Evolutionary conservation across 2,329 filamentous ascomycete species (phyloP), one percentile per base, ranked within the genome.

Genomic region (Waltergamsia citrina): DNA sequence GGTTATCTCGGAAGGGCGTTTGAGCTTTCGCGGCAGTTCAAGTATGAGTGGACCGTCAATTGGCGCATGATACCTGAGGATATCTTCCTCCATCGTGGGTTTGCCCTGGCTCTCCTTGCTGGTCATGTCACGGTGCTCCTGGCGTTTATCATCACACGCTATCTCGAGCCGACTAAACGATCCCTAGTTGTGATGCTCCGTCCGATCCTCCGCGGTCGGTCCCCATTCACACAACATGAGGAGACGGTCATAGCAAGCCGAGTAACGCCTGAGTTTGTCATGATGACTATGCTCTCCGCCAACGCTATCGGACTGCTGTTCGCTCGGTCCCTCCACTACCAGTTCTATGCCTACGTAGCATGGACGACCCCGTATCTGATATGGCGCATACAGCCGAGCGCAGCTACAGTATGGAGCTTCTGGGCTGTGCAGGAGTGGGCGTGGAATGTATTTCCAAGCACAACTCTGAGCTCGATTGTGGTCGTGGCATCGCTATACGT

Each of bases 21-120:
- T 52, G 87, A 98, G 61, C 71, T 98, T 38, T 87, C 84, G 30
- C 73, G 92, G 35, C 78, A 85, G 47, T 98, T 98, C 61, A 70
- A 94, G 48, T 96, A 90, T 67, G 87, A 90, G 60, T 98, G 92
- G 92, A 98, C 92, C 0, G 92, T 98, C 45, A 98, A 98, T 58
- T 98, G 92, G 92, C 78, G 88, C 35, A 96, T 96, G 54, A 61
- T 95, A n/a, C 80, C 83, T 12, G 87, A 95, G 57, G 74, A 83
- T 6, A 58, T 63, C 0, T 98, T 98, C 48, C 69, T 93, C 30
- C 71, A 69, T 44, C 72, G 63, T 39, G 53, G 62, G 3, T 93
- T 94, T 52, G 75, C 86, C 18, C 46, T 80, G 14, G 56, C 61
- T 11, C 67, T 95, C 33, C 65, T 94, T 18, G 65, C 57, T 2